Base-by-base conservation (phyloP, 768 basidiomycete genomes). In the Mycena rosella region DNA sequence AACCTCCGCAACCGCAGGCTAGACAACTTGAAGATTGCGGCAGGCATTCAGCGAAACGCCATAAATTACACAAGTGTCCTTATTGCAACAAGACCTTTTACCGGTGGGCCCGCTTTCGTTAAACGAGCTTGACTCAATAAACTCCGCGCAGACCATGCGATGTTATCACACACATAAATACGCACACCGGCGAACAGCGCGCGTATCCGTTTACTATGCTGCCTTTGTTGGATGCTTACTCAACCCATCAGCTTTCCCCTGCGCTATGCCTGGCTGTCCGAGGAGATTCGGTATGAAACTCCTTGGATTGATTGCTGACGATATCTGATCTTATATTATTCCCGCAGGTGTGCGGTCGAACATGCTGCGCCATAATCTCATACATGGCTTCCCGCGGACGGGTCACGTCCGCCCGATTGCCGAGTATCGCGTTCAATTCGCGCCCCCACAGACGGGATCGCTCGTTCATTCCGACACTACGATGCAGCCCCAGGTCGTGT, bases 231-330 rank as follows among this genome's bases (percentile, higher is more conserved):
- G 20, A 1, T 13, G 10, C 49, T 52, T 34, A 53, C 36, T 11
- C 26, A 18, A 17, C 13, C 17, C 27, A 26, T 15, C 44, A 63
- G 62, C 24, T 24, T 65, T 65, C 48, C 26, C 7, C 24, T 58
- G 56, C 26, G 7, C 58, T 40, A 24, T 52, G 42, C 42, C 8
- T 22, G 20, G 42, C 32, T 65, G 63, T 44, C 3, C 1, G 22
- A 58, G 52, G 40, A 27, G n/a, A 65, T 65, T 52, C 18, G 63
- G 63, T 65, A 1, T n/a, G 36, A 24, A 36, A 20, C n/a, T 29
- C 22, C 27, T 29, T 20, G 22, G 2, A 27, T 26, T 18, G 10
- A 13, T 51, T 29, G 4, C 15, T 4, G 15, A 24, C 17, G 8
- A 13, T 44, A 7, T 48, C 13, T 2, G 13, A 3, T n/a, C 20